Conservation (phyloP, 2,329 filamentous ascomycete genomes). For the Akanthomyces lecanii region DNA sequence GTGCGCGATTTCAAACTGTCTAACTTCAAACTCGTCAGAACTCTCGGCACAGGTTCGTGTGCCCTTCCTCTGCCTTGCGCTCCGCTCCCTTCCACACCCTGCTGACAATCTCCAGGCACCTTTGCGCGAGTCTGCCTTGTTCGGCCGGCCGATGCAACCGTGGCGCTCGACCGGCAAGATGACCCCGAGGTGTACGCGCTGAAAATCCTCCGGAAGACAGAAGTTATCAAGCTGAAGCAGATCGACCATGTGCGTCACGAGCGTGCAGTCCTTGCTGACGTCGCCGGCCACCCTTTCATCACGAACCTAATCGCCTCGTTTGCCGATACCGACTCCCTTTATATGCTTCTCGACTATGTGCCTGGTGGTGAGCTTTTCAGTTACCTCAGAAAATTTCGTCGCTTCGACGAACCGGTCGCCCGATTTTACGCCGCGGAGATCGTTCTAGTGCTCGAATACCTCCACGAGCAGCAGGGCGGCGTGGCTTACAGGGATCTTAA, state of each 20-base stretch:
- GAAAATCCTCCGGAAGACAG: constrained; percentile 70
- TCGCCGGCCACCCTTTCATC: constrained; percentile 79
- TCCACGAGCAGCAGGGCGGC: constrained; percentile 73
- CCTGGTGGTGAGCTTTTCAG: constrained; percentile 82
- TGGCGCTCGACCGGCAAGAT: constrained; percentile 30
- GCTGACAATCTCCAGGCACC: constrained; percentile 48
- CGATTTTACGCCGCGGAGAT: constrained; percentile 84
- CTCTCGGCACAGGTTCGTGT: constrained; percentile 65
- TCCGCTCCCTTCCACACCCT: neutral
- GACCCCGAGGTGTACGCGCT: constrained; percentile 64
- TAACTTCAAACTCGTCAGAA: constrained; percentile 71
- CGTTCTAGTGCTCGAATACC: constrained; percentile 72
- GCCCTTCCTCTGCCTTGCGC: constrained; percentile 8
- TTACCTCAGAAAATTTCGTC: constrained; percentile 70
- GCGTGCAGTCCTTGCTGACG: constrained; percentile 70
- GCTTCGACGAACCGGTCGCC: constrained; percentile 73
- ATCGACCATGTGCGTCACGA: constrained; percentile 84
- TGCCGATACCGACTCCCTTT: constrained; percentile 72
- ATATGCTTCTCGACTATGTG: constrained; percentile 80
- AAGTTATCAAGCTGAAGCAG: constrained; percentile 78
- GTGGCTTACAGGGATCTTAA: constrained; percentile 80
- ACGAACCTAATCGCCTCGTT: constrained; percentile 75
- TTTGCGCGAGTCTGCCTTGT: constrained; percentile 82
- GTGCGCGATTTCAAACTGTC: constrained; percentile 30
- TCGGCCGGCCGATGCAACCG: constrained; percentile 52